Conservation (phyloP, 129 eudicot genomes). For the Pulicaria dysenterica region DNA sequence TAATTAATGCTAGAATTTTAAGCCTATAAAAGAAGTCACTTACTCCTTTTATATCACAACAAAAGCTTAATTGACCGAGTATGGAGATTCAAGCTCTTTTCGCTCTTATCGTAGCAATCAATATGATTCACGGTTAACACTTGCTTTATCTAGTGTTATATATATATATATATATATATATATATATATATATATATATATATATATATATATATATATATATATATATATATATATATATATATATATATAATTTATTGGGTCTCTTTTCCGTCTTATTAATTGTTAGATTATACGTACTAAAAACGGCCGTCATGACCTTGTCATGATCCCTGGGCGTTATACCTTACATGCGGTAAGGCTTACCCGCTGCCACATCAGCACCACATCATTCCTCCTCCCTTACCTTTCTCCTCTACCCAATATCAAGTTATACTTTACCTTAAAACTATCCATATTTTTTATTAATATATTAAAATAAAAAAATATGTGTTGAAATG, state of each 20-base stretch:
- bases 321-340: too few relatives aligned
- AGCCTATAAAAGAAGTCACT: background rate
- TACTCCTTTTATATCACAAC: background rate
- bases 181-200: background rate
- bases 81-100: conserved; percentile 26
- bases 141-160: background rate
- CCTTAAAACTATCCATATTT: background rate
- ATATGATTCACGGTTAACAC: conserved; percentile 7
- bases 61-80: background rate
- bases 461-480: background rate
- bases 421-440: too few relatives aligned
- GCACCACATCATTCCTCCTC: too few relatives aligned
- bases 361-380: too few relatives aligned
- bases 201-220: background rate
- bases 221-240: background rate
- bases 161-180: background rate
- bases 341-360: too few relatives aligned
- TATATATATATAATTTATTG: background rate
- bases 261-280: background rate
- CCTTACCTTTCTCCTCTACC: too few relatives aligned
- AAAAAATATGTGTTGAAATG: too few relatives aligned
- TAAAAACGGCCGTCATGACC: too few relatives aligned
- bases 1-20: background rate
- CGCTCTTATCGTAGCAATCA: background rate
- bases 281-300: background rate